phyloP scores from a whole-genome alignment of 2,329 filamentous ascomycete genomes.

The Bimuria novae-zelandiae region DNA sequence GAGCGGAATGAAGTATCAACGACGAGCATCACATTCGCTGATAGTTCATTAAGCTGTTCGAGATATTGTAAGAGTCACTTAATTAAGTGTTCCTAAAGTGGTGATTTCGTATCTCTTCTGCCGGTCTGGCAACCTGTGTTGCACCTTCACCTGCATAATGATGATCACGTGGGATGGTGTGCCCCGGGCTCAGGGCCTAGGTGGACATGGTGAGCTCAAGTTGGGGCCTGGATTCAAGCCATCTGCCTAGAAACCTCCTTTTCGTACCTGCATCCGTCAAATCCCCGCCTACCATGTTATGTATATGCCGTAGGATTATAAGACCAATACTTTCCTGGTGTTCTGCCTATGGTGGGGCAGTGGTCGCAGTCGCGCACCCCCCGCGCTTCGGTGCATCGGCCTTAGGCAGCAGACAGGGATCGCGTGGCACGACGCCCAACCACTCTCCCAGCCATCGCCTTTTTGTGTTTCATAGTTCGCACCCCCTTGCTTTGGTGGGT shows the following conservation, averaged over 20 bases:
- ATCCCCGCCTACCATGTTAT: background rate
- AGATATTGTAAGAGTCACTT: no score
- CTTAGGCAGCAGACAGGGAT: constrained; percentile 16
- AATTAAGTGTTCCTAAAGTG: no score
- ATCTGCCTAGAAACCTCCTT: background rate
- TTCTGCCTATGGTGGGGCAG: background rate
- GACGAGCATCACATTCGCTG: no score
- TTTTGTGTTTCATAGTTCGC: constrained; percentile 36
- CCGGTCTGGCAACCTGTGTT: no score
- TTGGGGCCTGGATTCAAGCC: no score
- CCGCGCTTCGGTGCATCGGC: background rate
- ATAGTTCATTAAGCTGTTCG: no score
- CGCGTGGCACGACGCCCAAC: constrained; percentile 23
- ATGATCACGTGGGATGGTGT: no score
- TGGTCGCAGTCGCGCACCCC: background rate
- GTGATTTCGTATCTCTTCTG: no score
- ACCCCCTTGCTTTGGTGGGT: constrained; percentile 30
- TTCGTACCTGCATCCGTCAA: background rate
- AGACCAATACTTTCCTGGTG: background rate
- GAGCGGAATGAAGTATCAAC: no score
- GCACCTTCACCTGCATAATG: no score
- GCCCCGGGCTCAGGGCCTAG: no score
- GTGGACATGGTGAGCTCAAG: no score
- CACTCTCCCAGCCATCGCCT: constrained; percentile 34
- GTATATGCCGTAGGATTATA: background rate